Percentiles rank a stretch among this genome's conserved stretches.
Conservation (phyloP, 768 basidiomycete genomes). For the Mrakia hoshinonis region DNA sequence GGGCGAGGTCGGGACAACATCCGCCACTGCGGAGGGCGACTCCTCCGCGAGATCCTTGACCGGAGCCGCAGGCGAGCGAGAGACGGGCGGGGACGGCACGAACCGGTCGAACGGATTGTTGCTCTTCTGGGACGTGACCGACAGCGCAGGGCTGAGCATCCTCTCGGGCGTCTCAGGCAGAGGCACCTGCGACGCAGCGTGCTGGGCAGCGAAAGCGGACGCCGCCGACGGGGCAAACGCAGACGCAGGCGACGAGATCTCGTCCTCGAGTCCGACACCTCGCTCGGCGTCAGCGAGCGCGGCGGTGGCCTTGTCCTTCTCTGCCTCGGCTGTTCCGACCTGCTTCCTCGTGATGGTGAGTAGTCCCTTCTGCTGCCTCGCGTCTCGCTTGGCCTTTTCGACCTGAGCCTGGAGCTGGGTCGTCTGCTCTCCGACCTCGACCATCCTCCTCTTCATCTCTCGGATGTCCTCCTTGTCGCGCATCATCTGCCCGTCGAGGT, state of each 20-base stretch:
- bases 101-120: constrained; percentile 87
- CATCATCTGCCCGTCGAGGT: constrained; percentile 74
- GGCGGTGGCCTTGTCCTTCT: constrained; percentile 50
- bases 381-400: constrained; percentile 85
- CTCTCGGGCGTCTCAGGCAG: constrained; percentile 63
- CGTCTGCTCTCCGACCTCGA: constrained; percentile 65
- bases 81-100: constrained; percentile 32
- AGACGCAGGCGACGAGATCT: constrained; percentile 30
- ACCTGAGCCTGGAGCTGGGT: constrained; percentile 61
- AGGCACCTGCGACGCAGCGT: constrained; percentile 56
- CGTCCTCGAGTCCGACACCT: constrained; percentile 33
- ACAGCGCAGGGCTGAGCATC: constrained; percentile 47
- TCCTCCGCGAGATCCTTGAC: constrained; percentile 30
- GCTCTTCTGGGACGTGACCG: constrained; percentile 53
- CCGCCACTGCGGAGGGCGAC: neutral
- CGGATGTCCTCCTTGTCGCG: constrained; percentile 91
- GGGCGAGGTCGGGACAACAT: neutral
- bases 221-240: constrained; percentile 30
- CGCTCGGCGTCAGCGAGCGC: constrained; percentile 1
- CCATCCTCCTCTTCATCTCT: constrained; percentile 73
- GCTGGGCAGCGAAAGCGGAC: constrained; percentile 39
- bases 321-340: constrained; percentile 69
- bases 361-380: constrained; percentile 90
- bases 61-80: constrained; percentile 11
- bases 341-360: constrained; percentile 93